Evolutionary conservation across 2,329 filamentous ascomycete species (phyloP).

Genomic region (Fusarium sp.): DNA sequence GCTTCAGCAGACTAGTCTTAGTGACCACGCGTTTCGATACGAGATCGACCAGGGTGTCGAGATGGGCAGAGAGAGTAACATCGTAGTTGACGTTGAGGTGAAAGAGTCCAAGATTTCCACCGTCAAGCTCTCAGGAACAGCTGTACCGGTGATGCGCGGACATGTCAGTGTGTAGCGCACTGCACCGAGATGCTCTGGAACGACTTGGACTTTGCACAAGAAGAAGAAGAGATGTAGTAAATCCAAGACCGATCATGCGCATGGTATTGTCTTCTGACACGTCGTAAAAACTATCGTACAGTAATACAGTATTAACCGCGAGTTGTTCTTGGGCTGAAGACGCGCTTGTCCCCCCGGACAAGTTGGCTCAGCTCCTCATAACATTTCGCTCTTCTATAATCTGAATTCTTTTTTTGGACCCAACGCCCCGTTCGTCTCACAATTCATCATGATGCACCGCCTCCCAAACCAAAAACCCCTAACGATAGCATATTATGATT

Average conservation of each 20-base stretch:
- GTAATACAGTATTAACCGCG: conserved; percentile 54
- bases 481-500: conserved; percentile 31
- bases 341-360: conserved; percentile 46
- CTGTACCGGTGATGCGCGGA: conserved; percentile 54
- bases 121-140: conserved; percentile 53
- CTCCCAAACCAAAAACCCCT: conserved; percentile 42
- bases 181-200: not conserved
- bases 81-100: conserved; percentile 59
- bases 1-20: conserved; percentile 53
- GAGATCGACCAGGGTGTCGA: conserved; percentile 74
- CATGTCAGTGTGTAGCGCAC: conserved; percentile 45
- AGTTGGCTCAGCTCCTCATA: conserved; percentile 33
- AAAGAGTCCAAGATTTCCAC: conserved; percentile 49
- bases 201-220: not conserved
- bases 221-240: conserved; percentile 4
- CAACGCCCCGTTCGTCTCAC: conserved; percentile 42
- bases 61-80: conserved; percentile 71
- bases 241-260: conserved; percentile 44
- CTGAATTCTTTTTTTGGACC: conserved; percentile 46
- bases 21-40: conserved; percentile 56
- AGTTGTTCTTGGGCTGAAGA: conserved; percentile 31
- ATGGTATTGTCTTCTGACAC: conserved; percentile 46
- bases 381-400: conserved; percentile 47
- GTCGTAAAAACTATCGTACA: conserved; percentile 53
- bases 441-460: conserved; percentile 38